Evolutionary conservation across 2,329 filamentous ascomycete genomes (phyloP), one percentile per base, ranked within the genome.

Genomic region (Triangularia verruculosa): DNA sequence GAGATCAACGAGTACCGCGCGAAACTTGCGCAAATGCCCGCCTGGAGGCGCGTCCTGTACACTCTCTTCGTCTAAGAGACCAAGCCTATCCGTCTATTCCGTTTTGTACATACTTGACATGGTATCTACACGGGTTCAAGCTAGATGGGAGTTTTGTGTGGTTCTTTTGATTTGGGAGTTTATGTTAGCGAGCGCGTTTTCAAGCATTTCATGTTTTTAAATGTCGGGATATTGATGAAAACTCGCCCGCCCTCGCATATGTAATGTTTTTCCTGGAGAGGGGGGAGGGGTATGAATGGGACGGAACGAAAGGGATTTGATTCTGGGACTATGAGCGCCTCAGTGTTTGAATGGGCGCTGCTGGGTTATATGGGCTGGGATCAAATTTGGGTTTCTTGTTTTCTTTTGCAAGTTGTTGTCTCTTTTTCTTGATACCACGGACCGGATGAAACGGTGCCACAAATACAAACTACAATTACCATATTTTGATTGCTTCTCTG

Each of bases 1-100:
- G 77, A 78, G 47, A 87, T 89, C 75, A 83, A 88, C 72, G 80
- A 77, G 39, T 78, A 82, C 70, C 79, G 81, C 28, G 81, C 78
- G 39, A 73, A 79, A 73, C 73, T 85, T 20, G 82, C 81, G 15
- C 70, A 75, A 3, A 82, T 78, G 79, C 85, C 85, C 1, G 73
- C 76, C 12, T 88, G 83, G 84, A 77, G 75, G 71, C 76, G 78
- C 3, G 55, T 73, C 22, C 56, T 77, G 2, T 63, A 79, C 72
- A 74, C 72, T 60, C 39, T 80, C 60, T 78, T 81, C 57, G 43
- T 72, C 5, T 71, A 68, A 65, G n/a, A 59, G 3, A 9, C n/a
- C n/a, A 4, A 20, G 11, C 11, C 39, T 20, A 11, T 47, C 39
- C 39, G 17, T 47, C 39, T 47, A 47, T 47, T 22, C 39, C 39